A percentile compares a stretch with the other conserved stretches of the same genome.
phyloP scores from a whole-genome alignment of 345 rosid species.

The Lepidium sativum region DNA sequence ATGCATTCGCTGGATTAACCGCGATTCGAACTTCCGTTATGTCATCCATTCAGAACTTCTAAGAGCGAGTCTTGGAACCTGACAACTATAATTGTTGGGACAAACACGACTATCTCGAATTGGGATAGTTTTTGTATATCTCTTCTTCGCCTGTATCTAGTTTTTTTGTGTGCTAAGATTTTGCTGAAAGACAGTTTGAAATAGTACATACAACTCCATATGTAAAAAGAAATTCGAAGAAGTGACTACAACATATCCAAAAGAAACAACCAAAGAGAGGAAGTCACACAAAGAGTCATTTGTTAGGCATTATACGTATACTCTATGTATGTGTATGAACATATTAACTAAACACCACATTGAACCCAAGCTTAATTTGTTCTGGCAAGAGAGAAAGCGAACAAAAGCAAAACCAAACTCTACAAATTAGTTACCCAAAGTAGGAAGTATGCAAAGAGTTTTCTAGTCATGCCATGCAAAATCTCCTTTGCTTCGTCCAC shows the following conservation, averaged over 20 bases:
- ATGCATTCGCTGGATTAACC: slow-evolving; percentile 49
- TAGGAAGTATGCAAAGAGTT: not conserved
- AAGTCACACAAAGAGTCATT: not conserved
- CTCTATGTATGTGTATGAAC: not conserved
- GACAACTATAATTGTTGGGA: too few species aligned
- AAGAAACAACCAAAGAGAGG: not conserved
- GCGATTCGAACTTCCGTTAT: slow-evolving; percentile 44
- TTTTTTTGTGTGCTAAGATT: not conserved
- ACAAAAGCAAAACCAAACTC: slow-evolving; percentile 13
- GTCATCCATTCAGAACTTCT: slow-evolving; percentile 39
- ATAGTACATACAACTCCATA: too few species aligned
- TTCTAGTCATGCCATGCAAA: slow-evolving; percentile 38
- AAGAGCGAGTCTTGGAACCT: slow-evolving; percentile 8
- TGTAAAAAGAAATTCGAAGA: not conserved
- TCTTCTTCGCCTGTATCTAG: not conserved
- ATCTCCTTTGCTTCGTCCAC: slow-evolving; percentile 64
- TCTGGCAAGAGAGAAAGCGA: not conserved
- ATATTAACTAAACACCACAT: slow-evolving; percentile 6
- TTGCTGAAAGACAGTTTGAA: not conserved
- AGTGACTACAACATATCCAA: not conserved
- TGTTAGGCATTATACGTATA: slow-evolving; percentile 1
- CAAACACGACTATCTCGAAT: too few species aligned
- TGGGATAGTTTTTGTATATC: not conserved
- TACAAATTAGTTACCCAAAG: not conserved
- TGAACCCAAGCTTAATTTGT: slow-evolving; percentile 3